Evolutionary conservation across 768 basidiomycete genomes (phyloP).

Genomic region (Mycena haematopus): DNA sequence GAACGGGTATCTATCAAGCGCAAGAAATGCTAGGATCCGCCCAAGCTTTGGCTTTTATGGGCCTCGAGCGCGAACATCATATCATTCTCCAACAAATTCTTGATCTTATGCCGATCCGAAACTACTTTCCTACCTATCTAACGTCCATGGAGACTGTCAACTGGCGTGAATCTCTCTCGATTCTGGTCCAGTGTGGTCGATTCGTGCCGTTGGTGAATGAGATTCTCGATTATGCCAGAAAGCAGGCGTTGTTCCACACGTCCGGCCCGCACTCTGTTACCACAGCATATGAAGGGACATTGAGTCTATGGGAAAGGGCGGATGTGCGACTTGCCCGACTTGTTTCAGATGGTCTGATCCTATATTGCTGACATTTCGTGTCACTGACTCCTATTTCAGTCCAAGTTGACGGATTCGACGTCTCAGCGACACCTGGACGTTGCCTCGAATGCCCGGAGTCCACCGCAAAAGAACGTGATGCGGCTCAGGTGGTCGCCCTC

Average conservation of each 20-base stretch:
- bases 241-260: conserved; percentile 12
- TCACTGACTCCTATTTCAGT: not conserved
- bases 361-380: not conserved
- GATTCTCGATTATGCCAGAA: conserved; percentile 12
- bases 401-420: not conserved
- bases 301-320: conserved; percentile 9
- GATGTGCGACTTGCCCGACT: conserved; percentile 1
- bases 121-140: conserved; percentile 46
- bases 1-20: conserved; percentile 53
- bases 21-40: conserved; percentile 46
- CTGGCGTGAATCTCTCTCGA: conserved; percentile 33
- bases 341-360: conserved; percentile 1
- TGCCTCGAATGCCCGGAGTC: conserved; percentile 12
- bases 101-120: conserved; percentile 41
- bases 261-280: not conserved
- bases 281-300: not conserved
- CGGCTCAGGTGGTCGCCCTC: conserved; percentile 1
- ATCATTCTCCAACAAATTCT: conserved; percentile 41
- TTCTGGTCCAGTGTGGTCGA: conserved; percentile 3
- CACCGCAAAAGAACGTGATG: not conserved
- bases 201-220: conserved; percentile 7
- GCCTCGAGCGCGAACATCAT: conserved; percentile 36
- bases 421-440: not conserved
- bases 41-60: conserved; percentile 47
- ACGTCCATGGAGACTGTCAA: conserved; percentile 47